These are phyloP conservation scores for Didymella pinodella DNA, from an alignment of 2,329 filamentous ascomycete genomes.

Conservation along the genomic window DNA sequence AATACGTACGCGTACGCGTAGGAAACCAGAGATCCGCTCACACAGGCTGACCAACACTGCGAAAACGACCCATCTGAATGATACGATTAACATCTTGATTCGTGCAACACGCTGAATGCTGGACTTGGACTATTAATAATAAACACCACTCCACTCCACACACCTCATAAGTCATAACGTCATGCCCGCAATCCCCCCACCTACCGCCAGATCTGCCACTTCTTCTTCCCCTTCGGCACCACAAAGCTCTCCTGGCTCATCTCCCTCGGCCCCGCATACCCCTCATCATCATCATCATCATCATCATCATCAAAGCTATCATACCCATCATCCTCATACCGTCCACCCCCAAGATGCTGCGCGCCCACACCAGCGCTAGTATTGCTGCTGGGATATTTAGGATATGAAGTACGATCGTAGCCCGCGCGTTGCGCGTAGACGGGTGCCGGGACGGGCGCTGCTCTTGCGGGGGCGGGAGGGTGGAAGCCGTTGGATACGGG, in stretches of 20 bases:
- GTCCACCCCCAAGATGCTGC: slow-evolving; percentile 40
- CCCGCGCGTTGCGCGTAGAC: slow-evolving; percentile 26
- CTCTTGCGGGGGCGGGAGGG: no score
- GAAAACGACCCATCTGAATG: no score
- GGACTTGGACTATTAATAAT: background rate
- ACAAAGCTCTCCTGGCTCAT: slow-evolving; percentile 46
- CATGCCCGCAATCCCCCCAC: background rate
- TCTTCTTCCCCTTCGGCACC: slow-evolving; percentile 50
- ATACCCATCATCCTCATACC: slow-evolving; percentile 44
- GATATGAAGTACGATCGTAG: slow-evolving; percentile 35
- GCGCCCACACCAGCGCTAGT: slow-evolving; percentile 39
- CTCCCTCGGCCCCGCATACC: slow-evolving; percentile 39
- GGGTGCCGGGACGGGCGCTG: slow-evolving; percentile 1
- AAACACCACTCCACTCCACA: background rate
- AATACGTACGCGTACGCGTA: no score
- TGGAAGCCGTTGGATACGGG: slow-evolving; percentile 3
- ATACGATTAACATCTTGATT: no score
- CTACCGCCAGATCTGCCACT: slow-evolving; percentile 50
- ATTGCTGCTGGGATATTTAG: slow-evolving; percentile 28
- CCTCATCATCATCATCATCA: slow-evolving; percentile 33
- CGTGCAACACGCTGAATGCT: background rate
- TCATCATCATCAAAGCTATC: slow-evolving; percentile 36
- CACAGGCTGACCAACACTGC: no score
- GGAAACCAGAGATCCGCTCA: no score
- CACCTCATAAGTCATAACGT: slow-evolving; percentile 9